Evolutionary conservation across 805 yeast species (phyloP).

Genomic region (Candida vartiovaarae): DNA sequence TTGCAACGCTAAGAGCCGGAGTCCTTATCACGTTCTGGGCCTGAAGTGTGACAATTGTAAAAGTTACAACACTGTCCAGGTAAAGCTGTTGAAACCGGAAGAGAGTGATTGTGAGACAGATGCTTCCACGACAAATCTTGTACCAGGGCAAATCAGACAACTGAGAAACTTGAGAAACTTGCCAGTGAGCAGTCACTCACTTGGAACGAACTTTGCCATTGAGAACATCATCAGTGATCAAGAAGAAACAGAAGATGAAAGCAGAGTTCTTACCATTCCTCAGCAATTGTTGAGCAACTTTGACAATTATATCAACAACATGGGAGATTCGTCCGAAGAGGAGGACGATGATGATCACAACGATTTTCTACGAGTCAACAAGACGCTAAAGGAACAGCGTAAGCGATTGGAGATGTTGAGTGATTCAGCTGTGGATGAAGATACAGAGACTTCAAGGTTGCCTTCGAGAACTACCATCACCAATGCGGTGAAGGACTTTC

Average conservation of each 20-base stretch:
- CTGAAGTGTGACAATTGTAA: slow-evolving; percentile 80
- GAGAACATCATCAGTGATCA: slow-evolving; percentile 13
- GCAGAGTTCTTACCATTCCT: slow-evolving; percentile 19
- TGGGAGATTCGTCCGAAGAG: slow-evolving; percentile 14
- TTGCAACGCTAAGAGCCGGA: slow-evolving; percentile 75
- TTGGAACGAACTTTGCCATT: slow-evolving; percentile 22
- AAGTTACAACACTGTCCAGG: slow-evolving; percentile 80
- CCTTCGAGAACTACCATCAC: slow-evolving; percentile 11
- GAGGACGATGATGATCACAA: slow-evolving; percentile 19
- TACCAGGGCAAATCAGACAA: not conserved
- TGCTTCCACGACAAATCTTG: slow-evolving; percentile 15
- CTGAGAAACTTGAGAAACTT: slow-evolving; percentile 16
- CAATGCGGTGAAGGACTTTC: slow-evolving; percentile 14
- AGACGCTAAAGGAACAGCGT: slow-evolving; percentile 7
- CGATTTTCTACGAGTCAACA: slow-evolving; percentile 20
- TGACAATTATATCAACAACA: slow-evolving; percentile 21
- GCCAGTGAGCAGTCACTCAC: slow-evolving; percentile 16
- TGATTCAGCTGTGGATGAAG: slow-evolving; percentile 9
- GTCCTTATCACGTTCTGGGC: slow-evolving; percentile 77
- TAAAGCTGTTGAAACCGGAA: slow-evolving; percentile 62
- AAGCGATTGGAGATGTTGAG: slow-evolving; percentile 2
- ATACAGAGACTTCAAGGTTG: not conserved
- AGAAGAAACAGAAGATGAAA: slow-evolving; percentile 1
- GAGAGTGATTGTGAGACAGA: slow-evolving; percentile 32
- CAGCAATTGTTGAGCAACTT: slow-evolving; percentile 24